Percentiles rank a stretch among this genome's conserved stretches.
phyloP scores from a whole-genome alignment of 331 rosid species.

The Malus hybrid region DNA sequence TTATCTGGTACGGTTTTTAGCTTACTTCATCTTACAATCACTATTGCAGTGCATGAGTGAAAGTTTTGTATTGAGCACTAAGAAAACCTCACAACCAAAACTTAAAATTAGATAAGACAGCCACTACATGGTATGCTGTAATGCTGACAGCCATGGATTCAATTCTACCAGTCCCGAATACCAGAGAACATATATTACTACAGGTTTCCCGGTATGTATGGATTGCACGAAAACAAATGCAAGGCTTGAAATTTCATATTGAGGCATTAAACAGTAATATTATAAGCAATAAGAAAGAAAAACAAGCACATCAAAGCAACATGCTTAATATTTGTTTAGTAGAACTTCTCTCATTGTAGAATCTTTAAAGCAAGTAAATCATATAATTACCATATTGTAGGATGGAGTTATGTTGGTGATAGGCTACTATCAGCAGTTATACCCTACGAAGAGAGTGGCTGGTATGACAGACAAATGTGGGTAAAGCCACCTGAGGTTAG shows the following conservation, averaged over 20 bases:
- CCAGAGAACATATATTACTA: neutral
- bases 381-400: constrained; percentile 4
- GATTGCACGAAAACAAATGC: neutral
- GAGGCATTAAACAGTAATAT: no score
- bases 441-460: constrained; percentile 96
- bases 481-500: constrained; percentile 96
- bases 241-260: neutral
- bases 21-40: constrained; percentile 9
- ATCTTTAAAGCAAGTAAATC: neutral
- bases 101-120: neutral
- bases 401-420: constrained; percentile 96
- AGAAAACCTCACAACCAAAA: neutral
- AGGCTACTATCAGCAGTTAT: constrained; percentile 92
- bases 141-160: neutral
- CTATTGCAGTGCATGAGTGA: neutral
- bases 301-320: neutral
- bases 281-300: neutral
- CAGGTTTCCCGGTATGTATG: neutral
- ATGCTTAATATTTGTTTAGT: neutral
- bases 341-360: neutral
- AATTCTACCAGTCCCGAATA: neutral
- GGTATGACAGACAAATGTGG: constrained; percentile 99
- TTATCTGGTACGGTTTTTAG: constrained; percentile 54
- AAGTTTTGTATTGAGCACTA: neutral
- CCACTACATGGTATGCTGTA: neutral